phyloP scores from a whole-genome alignment of 441 rosid genomes.

The Adansonia madagascariensis region DNA sequence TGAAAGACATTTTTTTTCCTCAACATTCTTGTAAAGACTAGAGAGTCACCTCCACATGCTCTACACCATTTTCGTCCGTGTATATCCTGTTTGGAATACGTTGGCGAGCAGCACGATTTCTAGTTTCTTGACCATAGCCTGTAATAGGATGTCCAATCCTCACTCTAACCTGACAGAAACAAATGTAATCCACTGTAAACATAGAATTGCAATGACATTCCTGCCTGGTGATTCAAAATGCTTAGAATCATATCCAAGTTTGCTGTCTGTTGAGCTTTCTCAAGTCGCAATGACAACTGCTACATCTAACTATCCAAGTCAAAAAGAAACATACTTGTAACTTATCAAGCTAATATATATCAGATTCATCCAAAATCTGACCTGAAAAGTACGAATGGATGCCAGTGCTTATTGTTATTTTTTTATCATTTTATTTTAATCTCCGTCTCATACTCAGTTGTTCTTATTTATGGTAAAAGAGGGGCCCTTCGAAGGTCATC shows the following conservation, averaged over 20 bases:
- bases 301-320: background rate
- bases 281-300: background rate
- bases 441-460: background rate
- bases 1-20: background rate
- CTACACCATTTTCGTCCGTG: conserved; percentile 90
- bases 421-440: background rate
- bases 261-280: background rate
- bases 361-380: conserved; percentile 13
- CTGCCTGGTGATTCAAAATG: background rate
- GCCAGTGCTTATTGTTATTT: background rate
- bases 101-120: conserved; percentile 97
- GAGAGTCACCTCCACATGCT: conserved; percentile 79
- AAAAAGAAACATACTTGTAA: background rate
- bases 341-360: background rate
- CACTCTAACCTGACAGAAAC: conserved; percentile 70
- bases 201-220: conserved; percentile 6
- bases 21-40: conserved; percentile 1
- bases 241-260: background rate
- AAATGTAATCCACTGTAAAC: conserved; percentile 28
- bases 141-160: conserved; percentile 96
- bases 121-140: conserved; percentile 95
- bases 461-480: background rate
- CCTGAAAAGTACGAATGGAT: background rate
- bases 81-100: conserved; percentile 77
- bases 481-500: background rate